Base-by-base conservation (phyloP, 2,329 filamentous ascomycete species). In the Kalaharituber pfeilii region DNA sequence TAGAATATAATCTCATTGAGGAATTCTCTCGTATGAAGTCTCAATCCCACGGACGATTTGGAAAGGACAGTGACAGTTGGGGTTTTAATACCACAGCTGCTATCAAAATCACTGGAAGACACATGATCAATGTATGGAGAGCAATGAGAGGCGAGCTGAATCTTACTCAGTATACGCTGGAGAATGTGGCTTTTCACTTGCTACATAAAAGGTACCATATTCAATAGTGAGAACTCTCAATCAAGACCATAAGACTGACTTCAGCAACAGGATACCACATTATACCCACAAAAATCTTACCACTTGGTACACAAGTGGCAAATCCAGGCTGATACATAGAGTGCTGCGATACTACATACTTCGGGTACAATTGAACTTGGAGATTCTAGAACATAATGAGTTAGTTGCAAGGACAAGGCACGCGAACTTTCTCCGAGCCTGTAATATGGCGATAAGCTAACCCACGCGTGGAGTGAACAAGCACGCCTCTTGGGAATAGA, bases 111-210 rank as follows among this genome's bases (percentile, higher is more conserved):
- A 95, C 88, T 0, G 91, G 91, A 4, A 77, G 91, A 57, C 89
- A 96, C 66, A 86, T 94, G 75, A 88, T 98, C 70, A 96, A 96
- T 62, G 84, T 96, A 47, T 96, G 91, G 87, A 78, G 89, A 62
- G 87, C 88, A 0, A 95, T 98, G 88, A 78, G 86, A 55, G 79
- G 82, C n/a, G 89, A 95, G 68, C 70, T 98, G 26, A 93, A 88
- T 62, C 71, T 98, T 26, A 74, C 94, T 9, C 88, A 95, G 65
- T 96, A 98, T 65, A 94, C 85, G 0, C 84, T 96, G 79, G 91
- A 96, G 67, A 95, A 94, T 63, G 86, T 96, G 3, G 85, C 80
- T 0, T 96, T 93, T 72, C 87, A 96, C 68, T 68, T 96, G 1
- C 74, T 98, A 1, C 87, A 94, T 62, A 53, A 51, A 18, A 53